Evolutionary conservation across 768 basidiomycete species (phyloP).

Genomic region (Crassisporium funariophilum): DNA sequence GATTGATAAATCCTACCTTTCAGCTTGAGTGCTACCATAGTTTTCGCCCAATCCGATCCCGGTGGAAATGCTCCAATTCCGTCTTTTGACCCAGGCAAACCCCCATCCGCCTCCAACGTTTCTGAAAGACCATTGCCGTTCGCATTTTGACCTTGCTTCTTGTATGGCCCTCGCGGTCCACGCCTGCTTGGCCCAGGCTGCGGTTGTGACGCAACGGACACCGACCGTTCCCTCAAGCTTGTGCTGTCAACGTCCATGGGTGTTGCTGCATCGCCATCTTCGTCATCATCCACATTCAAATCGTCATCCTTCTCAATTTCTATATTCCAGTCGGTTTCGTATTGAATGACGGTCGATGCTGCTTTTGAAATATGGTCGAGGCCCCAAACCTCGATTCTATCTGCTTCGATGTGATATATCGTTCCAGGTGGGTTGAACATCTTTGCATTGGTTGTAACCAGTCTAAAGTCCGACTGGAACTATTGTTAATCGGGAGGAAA

Average conservation of each 20-base stretch:
- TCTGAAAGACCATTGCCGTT: conserved; percentile 35
- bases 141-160: conserved; percentile 38
- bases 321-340: conserved; percentile 84
- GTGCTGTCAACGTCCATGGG: conserved; percentile 50
- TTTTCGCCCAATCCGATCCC: conserved; percentile 68
- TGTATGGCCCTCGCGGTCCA: conserved; percentile 55
- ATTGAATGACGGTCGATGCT: conserved; percentile 73
- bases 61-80: conserved; percentile 74
- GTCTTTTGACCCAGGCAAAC: conserved; percentile 76
- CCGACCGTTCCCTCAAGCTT: conserved; percentile 42
- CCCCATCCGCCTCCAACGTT: conserved; percentile 67
- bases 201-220: conserved; percentile 46
- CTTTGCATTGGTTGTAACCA: conserved; percentile 76
- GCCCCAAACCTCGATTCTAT: conserved; percentile 68
- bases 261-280: conserved; percentile 35
- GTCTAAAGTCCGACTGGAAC: conserved; percentile 62
- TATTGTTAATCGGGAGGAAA: conserved; percentile 7
- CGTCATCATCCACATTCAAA: conserved; percentile 43
- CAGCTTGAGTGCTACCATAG: conserved; percentile 73
- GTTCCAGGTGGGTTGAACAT: conserved; percentile 74
- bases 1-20: conserved; percentile 50
- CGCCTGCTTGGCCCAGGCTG: conserved; percentile 38
- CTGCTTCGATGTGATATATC: conserved; percentile 76
- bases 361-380: conserved; percentile 75
- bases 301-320: conserved; percentile 74